phyloP scores from a whole-genome alignment of 83 land plant genomes.

The Larix sibirica region DNA sequence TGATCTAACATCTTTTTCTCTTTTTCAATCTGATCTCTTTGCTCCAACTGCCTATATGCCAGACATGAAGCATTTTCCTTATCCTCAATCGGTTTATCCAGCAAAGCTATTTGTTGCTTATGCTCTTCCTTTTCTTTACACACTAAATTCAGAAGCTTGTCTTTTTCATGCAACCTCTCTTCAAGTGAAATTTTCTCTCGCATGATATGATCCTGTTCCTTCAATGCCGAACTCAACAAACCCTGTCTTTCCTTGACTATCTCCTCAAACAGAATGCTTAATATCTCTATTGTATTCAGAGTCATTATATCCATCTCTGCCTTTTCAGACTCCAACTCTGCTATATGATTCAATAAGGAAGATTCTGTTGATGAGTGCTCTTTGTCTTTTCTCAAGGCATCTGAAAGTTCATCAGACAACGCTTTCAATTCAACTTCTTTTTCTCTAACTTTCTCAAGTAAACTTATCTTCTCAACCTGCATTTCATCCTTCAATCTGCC shows the following conservation, averaged over 20 bases:
- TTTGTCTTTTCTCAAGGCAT: background rate
- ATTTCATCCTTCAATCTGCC: constrained; percentile 3
- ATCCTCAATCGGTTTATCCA: background rate
- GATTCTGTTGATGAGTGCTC: background rate
- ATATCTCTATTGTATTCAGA: background rate
- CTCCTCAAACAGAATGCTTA: constrained; percentile 11
- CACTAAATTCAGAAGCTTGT: background rate
- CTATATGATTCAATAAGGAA: background rate
- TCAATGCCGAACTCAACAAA: background rate
- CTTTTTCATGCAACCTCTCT: constrained; percentile 8
- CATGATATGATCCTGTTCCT: constrained; percentile 8
- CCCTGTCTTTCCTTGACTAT: background rate
- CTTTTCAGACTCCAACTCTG: constrained; percentile 11
- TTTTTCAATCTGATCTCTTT: constrained; percentile 6
- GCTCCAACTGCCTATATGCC: background rate
- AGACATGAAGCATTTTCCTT: background rate
- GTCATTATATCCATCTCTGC: background rate
- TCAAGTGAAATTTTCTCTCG: background rate
- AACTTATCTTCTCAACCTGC: constrained; percentile 1
- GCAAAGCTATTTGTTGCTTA: background rate
- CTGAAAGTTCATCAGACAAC: constrained; percentile 10
- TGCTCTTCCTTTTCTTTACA: constrained; percentile 2
- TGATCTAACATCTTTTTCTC: background rate
- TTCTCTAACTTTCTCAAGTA: constrained; percentile 2
- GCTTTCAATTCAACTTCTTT: constrained; percentile 3